These are phyloP conservation scores for Eustoma russellianum DNA, from an alignment of 257 asterid species.

Conservation along the genomic window DNA sequence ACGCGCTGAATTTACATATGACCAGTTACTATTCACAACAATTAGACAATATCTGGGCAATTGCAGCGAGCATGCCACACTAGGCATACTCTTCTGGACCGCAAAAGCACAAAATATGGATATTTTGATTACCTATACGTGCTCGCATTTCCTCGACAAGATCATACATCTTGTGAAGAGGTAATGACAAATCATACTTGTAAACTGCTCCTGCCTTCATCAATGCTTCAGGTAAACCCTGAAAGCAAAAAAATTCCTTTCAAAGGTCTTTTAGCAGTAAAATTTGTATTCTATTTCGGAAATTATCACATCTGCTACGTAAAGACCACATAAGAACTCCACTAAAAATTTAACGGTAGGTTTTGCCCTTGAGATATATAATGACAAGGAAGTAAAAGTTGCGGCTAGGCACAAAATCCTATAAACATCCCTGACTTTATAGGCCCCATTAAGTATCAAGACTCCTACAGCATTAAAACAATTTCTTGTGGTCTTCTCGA, in stretches of 20 bases:
- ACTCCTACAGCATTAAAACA: no score
- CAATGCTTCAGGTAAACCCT: constrained; percentile 96
- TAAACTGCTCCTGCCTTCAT: constrained; percentile 92
- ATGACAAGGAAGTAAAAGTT: neutral
- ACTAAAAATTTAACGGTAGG: neutral
- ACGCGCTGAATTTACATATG: neutral
- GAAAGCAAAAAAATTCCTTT: constrained; percentile 13
- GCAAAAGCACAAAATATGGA: neutral
- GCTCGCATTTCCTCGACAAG: constrained; percentile 81
- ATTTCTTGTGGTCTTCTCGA: no score
- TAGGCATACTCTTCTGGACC: neutral
- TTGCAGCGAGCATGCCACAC: neutral
- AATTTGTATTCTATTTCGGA: neutral
- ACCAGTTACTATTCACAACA: neutral
- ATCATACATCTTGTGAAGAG: constrained; percentile 74
- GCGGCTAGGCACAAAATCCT: no score
- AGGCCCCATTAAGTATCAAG: no score
- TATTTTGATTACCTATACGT: constrained; percentile 53
- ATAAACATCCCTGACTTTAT: no score
- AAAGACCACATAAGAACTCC: neutral
- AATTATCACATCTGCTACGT: neutral
- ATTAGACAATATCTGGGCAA: neutral
- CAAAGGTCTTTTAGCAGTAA: constrained; percentile 3
- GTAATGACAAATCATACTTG: constrained; percentile 88
- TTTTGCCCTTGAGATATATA: neutral